Percentiles rank a stretch among this genome's conserved stretches.
Evolutionary conservation across 306 rosid genomes (phyloP).

Genomic region (Alnus glutinosa): DNA sequence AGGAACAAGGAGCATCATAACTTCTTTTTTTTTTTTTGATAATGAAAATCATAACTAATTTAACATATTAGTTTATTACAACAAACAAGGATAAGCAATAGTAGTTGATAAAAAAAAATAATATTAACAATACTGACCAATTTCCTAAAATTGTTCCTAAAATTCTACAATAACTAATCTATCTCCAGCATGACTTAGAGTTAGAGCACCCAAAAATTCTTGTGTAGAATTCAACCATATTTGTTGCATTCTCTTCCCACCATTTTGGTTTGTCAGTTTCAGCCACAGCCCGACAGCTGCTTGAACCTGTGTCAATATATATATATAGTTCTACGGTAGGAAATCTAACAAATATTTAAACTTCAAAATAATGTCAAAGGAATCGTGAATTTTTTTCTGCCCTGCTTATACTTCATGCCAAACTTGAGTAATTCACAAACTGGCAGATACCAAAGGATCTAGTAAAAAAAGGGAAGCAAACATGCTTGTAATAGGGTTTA

Average conservation of each 20-base stretch:
- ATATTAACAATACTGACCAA: too few relatives aligned
- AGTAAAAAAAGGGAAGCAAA: neutral
- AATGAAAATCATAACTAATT: too few relatives aligned
- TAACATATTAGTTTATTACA: too few relatives aligned
- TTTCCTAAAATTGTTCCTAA: constrained; percentile 56
- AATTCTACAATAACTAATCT: constrained; percentile 93
- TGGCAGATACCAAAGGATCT: neutral
- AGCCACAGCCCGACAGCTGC: constrained; percentile 62
- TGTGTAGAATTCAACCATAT: constrained; percentile 93
- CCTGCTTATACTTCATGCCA: neutral
- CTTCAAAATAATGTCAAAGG: neutral
- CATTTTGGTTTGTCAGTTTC: constrained; percentile 93
- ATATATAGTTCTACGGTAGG: too few relatives aligned
- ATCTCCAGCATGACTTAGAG: constrained; percentile 86
- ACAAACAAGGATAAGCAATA: too few relatives aligned
- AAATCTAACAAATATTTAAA: neutral
- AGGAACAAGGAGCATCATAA: too few relatives aligned
- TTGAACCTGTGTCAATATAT: constrained; percentile 51
- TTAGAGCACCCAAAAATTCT: constrained; percentile 75
- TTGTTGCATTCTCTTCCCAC: constrained; percentile 96
- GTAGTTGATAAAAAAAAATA: too few relatives aligned
- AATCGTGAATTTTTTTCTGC: neutral
- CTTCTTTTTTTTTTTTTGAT: too few relatives aligned
- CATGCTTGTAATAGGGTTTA: neutral
- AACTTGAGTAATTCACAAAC: constrained; percentile 16